Evolutionary conservation across 306 rosid genomes (phyloP).

Genomic region (Vigna nakashimae): DNA sequence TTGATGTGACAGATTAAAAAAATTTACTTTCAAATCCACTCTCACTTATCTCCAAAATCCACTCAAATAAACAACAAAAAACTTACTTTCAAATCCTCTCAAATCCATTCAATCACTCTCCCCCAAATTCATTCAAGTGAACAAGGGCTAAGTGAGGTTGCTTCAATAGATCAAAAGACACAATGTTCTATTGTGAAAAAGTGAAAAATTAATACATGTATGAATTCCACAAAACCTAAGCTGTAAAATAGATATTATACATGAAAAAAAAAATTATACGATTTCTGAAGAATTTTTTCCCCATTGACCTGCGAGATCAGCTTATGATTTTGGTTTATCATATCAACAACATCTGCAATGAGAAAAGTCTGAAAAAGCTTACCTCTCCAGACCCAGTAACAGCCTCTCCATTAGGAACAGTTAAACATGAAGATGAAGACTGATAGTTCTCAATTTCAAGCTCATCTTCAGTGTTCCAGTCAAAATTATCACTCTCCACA

Average conservation of each 20-base stretch:
- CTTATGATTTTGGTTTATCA: constrained; percentile 24
- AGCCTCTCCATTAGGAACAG: constrained; percentile 58
- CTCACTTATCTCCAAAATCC: no score
- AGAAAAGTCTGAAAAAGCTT: constrained; percentile 20
- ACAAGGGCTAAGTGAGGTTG: not conserved
- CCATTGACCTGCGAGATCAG: constrained; percentile 23
- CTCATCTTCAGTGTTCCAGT: constrained; percentile 94
- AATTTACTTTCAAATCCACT: no score
- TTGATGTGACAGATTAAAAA: no score
- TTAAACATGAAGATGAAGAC: constrained; percentile 51
- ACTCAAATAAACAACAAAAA: no score
- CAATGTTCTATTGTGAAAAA: not conserved
- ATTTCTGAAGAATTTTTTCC: not conserved
- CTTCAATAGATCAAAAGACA: not conserved
- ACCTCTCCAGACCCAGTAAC: constrained; percentile 61
- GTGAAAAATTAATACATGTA: not conserved
- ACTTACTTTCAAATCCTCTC: no score
- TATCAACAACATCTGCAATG: not conserved
- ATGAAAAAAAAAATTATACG: not conserved
- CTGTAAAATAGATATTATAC: constrained; percentile 8
- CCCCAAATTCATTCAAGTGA: no score
- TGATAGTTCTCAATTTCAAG: constrained; percentile 71
- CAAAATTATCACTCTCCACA: constrained; percentile 58
- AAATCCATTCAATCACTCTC: no score
- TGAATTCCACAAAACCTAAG: constrained; percentile 23